Conservation (phyloP, 768 basidiomycete genomes). For the Leccinum longicurvipes region DNA sequence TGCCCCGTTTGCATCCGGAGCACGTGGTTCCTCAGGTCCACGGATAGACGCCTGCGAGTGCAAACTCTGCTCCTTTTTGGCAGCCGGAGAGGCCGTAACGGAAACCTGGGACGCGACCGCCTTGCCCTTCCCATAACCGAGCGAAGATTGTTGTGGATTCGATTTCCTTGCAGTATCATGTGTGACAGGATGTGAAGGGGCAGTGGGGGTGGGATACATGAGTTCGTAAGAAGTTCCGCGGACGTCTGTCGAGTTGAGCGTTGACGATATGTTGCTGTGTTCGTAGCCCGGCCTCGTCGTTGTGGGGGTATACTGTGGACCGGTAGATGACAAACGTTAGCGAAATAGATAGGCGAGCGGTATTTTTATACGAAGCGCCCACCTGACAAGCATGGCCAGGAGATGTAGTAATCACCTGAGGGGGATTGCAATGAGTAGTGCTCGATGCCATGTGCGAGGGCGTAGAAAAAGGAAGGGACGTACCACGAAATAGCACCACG, state of each 20-base stretch:
- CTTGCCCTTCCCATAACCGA: slow-evolving; percentile 20
- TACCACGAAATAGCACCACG: slow-evolving; percentile 80
- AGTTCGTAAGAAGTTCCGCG: slow-evolving; percentile 30
- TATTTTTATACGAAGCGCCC: slow-evolving; percentile 23
- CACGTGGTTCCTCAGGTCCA: slow-evolving; percentile 20
- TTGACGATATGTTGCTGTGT: slow-evolving; percentile 16
- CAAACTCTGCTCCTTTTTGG: slow-evolving; percentile 9
- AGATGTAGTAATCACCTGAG: slow-evolving; percentile 58
- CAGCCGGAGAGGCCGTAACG: slow-evolving; percentile 9
- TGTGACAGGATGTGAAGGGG: slow-evolving; percentile 6
- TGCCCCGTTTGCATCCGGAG: background rate
- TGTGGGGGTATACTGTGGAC: slow-evolving; percentile 23
- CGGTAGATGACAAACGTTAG: slow-evolving; percentile 8
- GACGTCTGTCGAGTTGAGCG: slow-evolving; percentile 21
- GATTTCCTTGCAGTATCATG: slow-evolving; percentile 12
- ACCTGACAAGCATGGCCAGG: slow-evolving; percentile 72
- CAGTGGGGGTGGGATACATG: slow-evolving; percentile 15
- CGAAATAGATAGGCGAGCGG: background rate
- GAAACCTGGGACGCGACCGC: slow-evolving; percentile 10
- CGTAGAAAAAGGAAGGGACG: slow-evolving; percentile 14
- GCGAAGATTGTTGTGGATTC: slow-evolving; percentile 20
- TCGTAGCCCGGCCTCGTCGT: slow-evolving; percentile 23
- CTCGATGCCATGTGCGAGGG: background rate
- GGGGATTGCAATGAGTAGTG: background rate
- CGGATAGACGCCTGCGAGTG: slow-evolving; percentile 19